phyloP scores from a whole-genome alignment of 1,139 yeast species.

The Candida gigantensis region DNA sequence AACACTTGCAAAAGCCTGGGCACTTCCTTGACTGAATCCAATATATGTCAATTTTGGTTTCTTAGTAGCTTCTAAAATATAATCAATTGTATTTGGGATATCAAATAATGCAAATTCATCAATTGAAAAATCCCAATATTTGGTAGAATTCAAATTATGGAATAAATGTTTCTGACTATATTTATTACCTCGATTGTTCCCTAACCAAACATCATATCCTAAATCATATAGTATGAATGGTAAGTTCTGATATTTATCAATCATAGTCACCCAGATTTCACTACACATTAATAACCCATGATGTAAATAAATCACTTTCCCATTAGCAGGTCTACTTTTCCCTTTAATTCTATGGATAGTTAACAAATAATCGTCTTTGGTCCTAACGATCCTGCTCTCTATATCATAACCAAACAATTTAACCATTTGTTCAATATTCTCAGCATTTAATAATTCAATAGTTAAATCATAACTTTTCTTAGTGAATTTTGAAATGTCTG shows the following conservation, averaged over 20 bases:
- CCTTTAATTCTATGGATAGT: constrained; percentile 32
- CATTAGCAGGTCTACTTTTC: constrained; percentile 19
- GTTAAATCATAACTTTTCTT: constrained; percentile 28
- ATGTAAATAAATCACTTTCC: constrained; percentile 73
- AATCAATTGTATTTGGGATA: constrained; percentile 47
- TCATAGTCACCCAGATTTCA: constrained; percentile 83
- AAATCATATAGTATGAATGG: constrained; percentile 76
- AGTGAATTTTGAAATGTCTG: constrained; percentile 16
- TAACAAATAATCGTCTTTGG: constrained; percentile 41
- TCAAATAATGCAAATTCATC: constrained; percentile 52
- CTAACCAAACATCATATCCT: constrained; percentile 93
- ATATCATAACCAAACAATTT: constrained; percentile 39
- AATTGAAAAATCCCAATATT: constrained; percentile 48
- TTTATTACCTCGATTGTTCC: constrained; percentile 88
- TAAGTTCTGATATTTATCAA: constrained; percentile 60
- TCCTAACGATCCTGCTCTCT: constrained; percentile 40
- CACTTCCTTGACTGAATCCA: constrained; percentile 91
- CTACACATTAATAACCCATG: constrained; percentile 92
- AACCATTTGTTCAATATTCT: constrained; percentile 37
- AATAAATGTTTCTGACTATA: constrained; percentile 58
- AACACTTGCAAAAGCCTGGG: constrained; percentile 83
- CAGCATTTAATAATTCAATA: constrained; percentile 35
- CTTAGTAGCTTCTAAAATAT: constrained; percentile 29
- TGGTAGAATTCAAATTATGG: constrained; percentile 36
- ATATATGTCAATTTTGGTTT: constrained; percentile 58